Base-by-base conservation (phyloP, 495 filamentous ascomycete genomes). In the Aspergillus nidulans region DNA sequence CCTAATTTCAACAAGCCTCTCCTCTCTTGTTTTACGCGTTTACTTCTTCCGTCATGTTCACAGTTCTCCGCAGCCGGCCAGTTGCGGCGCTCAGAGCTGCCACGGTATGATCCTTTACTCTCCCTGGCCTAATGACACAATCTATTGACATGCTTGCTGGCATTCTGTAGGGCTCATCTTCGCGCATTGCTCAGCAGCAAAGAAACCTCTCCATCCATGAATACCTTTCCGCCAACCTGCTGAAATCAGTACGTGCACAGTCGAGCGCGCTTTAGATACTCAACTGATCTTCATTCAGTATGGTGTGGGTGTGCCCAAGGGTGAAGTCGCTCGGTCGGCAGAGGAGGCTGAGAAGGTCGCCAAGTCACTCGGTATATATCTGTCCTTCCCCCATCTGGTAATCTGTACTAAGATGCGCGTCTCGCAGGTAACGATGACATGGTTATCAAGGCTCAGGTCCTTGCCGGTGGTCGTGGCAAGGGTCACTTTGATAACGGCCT, bases 361-460 rank as follows among this genome's bases (percentile, higher is more conserved):
- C 34, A 92, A 90, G 76, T 76, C 85, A 53, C 90, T 98, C 67
- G 90, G 85, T 87, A 80, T 49, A 67, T 63, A 18, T 44, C 24
- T 12, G 34, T 16, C 36, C 43, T 51, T 62, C 36, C 54, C 45
- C 49, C 50, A 52, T 49, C 6, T 23, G 44, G 50, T 43, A 57
- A 51, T 42, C 23, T 28, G 24, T 63, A 38, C 71, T 72, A 58
- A 69, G 50, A 63, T 62, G 60, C 54, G 18, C 57, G 38, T 56
- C 40, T 49, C 25, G 15, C 57, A 88, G 83, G 86, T 62, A 89
- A 87, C 63, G 94, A 95, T 67, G 94, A 98, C 69, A 89, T 97
- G 87, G 94, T 98, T 58, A 97, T 98, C 81, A 98, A 98, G 83
- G 94, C 94, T 52, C 94, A 98, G 80, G 95, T 98, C 46, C 85